These are phyloP conservation scores for Dalechampia spathulata DNA, from an alignment of 441 rosid genomes.

Conservation along the genomic window DNA sequence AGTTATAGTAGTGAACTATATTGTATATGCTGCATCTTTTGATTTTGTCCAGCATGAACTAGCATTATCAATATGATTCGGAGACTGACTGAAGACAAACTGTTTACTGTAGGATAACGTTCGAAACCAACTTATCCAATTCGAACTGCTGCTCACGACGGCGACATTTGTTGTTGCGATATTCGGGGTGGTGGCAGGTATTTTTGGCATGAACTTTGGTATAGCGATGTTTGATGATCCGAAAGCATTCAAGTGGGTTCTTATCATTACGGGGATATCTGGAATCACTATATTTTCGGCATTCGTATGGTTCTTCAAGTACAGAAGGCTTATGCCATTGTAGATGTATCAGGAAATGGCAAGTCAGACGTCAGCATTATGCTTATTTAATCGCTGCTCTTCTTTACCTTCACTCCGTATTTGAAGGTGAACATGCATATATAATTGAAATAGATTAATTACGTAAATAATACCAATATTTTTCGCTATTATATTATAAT, in stretches of 20 bases:
- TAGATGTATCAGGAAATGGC: slow-evolving; percentile 19
- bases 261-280: slow-evolving; percentile 54
- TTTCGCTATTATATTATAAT: too few species aligned
- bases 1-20: too few species aligned
- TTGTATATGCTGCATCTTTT: too few species aligned
- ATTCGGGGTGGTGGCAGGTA: slow-evolving; percentile 94
- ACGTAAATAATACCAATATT: too few species aligned
- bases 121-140: slow-evolving; percentile 92
- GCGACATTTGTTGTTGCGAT: slow-evolving; percentile 96
- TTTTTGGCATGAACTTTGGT: slow-evolving; percentile 87
- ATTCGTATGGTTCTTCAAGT: slow-evolving; percentile 88
- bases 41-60: too few species aligned
- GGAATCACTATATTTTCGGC: slow-evolving; percentile 61
- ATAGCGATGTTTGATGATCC: slow-evolving; percentile 61
- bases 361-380: not conserved
- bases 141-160: slow-evolving; percentile 89
- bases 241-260: slow-evolving; percentile 85
- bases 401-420: too few species aligned
- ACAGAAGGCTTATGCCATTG: slow-evolving; percentile 84
- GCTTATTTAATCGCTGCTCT: too few species aligned
- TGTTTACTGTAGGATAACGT: slow-evolving; percentile 69
- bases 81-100: not conserved
- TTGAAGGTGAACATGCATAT: too few species aligned
- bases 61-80: not conserved
- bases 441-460: too few species aligned